These are phyloP conservation scores for Penstemon barbatus DNA, from an alignment of 257 asterid species.

Conservation along the genomic window DNA sequence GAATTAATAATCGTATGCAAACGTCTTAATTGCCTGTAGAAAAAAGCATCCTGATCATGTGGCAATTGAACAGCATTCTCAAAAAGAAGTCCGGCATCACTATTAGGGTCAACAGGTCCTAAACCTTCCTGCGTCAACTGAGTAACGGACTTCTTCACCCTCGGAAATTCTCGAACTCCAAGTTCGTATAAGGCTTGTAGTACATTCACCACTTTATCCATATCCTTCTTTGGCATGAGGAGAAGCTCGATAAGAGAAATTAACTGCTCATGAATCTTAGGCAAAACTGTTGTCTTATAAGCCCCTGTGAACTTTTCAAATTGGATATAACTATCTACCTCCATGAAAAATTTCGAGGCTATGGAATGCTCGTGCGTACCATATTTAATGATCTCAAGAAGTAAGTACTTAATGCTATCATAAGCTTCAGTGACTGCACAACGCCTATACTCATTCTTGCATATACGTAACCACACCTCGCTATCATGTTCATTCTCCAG, in stretches of 20 bases:
- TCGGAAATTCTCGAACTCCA: slow-evolving; percentile 66
- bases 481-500: slow-evolving; percentile 59
- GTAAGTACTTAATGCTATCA: slow-evolving; percentile 74
- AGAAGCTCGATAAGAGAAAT: slow-evolving; percentile 59
- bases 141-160: slow-evolving; percentile 51
- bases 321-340: slow-evolving; percentile 50
- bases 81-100: slow-evolving; percentile 54
- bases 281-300: slow-evolving; percentile 54
- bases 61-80: slow-evolving; percentile 67
- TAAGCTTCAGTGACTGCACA: slow-evolving; percentile 90
- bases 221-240: slow-evolving; percentile 52
- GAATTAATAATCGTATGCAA: slow-evolving; percentile 73
- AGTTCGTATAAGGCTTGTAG: slow-evolving; percentile 86
- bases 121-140: slow-evolving; percentile 77
- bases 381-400: slow-evolving; percentile 63
- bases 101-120: slow-evolving; percentile 41
- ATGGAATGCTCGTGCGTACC: slow-evolving; percentile 73
- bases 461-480: slow-evolving; percentile 73
- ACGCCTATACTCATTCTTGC: slow-evolving; percentile 81
- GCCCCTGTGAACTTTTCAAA: slow-evolving; percentile 61
- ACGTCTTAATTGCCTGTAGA: slow-evolving; percentile 76
- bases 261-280: slow-evolving; percentile 58
- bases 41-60: slow-evolving; percentile 53
- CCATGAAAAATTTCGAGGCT: slow-evolving; percentile 54
- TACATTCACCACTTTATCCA: slow-evolving; percentile 56